Conservation (phyloP, 306 rosid species). For the Quercus bicolor region DNA sequence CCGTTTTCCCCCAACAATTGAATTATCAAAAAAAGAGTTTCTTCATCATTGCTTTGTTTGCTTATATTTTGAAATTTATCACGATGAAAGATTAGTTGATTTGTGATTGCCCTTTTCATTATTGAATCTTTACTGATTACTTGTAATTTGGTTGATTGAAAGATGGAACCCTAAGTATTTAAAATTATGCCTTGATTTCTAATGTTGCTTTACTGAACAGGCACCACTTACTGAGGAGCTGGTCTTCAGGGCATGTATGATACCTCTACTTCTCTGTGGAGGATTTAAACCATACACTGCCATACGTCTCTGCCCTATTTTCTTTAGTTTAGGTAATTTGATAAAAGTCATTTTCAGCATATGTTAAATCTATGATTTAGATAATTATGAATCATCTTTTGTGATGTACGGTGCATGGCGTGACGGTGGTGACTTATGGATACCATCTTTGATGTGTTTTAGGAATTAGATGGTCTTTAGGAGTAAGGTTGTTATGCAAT, state of each 20-base stretch:
- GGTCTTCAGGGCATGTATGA: conserved; percentile 97
- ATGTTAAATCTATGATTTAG: conserved; percentile 7
- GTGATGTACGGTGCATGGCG: neutral
- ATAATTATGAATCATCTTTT: neutral
- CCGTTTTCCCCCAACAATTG: too few relatives aligned
- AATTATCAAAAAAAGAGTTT: neutral
- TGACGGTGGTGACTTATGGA: neutral
- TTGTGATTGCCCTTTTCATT: neutral
- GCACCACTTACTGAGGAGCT: conserved; percentile 90
- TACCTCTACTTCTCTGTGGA: conserved; percentile 89
- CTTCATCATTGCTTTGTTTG: neutral
- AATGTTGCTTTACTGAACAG: conserved; percentile 42
- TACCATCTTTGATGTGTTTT: neutral
- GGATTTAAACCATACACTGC: conserved; percentile 59
- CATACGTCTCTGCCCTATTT: conserved; percentile 71
- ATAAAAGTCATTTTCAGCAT: conserved; percentile 5
- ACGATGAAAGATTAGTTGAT: neutral
- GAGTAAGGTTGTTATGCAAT: neutral
- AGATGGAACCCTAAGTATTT: neutral
- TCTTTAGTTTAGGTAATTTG: conserved; percentile 89
- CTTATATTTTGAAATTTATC: neutral
- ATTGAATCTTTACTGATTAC: neutral
- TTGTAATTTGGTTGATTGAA: conserved; percentile 3
- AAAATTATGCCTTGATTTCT: neutral
- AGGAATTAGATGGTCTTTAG: neutral